Conservation (phyloP, 202 grass and related monocot genomes). For the Brachypodium distachyon region DNA sequence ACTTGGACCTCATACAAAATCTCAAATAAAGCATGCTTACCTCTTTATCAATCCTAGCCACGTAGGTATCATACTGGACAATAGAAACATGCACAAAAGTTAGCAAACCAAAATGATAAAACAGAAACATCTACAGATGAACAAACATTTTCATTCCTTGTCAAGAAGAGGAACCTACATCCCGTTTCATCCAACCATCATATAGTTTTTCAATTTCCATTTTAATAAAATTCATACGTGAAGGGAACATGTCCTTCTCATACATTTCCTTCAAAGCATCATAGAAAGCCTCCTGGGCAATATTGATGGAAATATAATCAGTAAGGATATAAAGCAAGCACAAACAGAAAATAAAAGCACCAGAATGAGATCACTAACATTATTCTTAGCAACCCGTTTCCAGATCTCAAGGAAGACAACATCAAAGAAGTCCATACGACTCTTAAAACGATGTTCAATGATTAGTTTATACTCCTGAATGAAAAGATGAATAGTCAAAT, state of each 20-base stretch:
- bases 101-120: background rate
- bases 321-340: too few relatives aligned
- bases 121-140: background rate
- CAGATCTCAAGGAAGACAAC: too few relatives aligned
- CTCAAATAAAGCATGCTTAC: background rate
- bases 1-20: background rate
- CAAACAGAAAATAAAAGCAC: too few relatives aligned
- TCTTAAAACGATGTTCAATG: too few relatives aligned
- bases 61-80: background rate
- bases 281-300: background rate
- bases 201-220: background rate
- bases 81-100: background rate
- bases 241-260: background rate
- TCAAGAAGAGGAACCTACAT: background rate
- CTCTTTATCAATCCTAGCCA: background rate
- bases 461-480: too few relatives aligned
- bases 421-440: too few relatives aligned
- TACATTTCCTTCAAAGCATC: background rate
- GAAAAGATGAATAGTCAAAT: too few relatives aligned
- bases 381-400: too few relatives aligned
- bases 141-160: background rate
- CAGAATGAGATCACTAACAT: too few relatives aligned
- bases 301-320: too few relatives aligned
- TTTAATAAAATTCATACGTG: background rate
- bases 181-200: background rate